Percentiles rank a stretch among this genome's conserved stretches.
Conservation (phyloP, 352 stramenopile species). For the Thraustochytrium striatum region DNA sequence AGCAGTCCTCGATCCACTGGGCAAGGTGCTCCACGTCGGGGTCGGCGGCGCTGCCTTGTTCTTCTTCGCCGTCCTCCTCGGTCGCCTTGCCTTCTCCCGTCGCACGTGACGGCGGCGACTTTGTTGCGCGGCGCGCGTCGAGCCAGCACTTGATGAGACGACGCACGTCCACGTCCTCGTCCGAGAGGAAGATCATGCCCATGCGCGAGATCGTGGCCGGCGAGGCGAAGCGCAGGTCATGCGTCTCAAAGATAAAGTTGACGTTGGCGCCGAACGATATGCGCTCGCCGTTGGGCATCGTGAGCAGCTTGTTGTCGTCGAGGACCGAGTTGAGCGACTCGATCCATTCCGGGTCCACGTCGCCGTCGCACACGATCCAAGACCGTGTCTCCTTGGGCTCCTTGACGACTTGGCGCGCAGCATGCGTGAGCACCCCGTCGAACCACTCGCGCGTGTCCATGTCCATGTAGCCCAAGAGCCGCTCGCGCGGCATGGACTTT, state of each 20-base stretch:
- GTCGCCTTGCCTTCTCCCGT: constrained; percentile 69
- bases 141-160: constrained; percentile 55
- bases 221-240: constrained; percentile 86
- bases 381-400: constrained; percentile 76
- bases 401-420: constrained; percentile 80
- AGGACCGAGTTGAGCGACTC: constrained; percentile 91
- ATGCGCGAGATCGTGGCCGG: constrained; percentile 91
- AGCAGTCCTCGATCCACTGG: constrained; percentile 86
- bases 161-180: constrained; percentile 71
- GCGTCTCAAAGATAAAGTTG: constrained; percentile 94
- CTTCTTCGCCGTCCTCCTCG: constrained; percentile 65
- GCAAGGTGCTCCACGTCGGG: constrained; percentile 62
- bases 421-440: constrained; percentile 88
- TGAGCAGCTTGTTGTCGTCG: constrained; percentile 92
- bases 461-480: constrained; percentile 86
- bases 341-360: constrained; percentile 94
- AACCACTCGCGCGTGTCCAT: constrained; percentile 88
- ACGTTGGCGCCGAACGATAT: constrained; percentile 90
- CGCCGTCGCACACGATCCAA: constrained; percentile 92
- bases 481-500: constrained; percentile 85
- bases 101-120: too few species aligned
- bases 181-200: constrained; percentile 92
- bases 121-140: constrained; percentile 10
- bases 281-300: constrained; percentile 88
- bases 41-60: constrained; percentile 68